Evolutionary conservation across 306 rosid genomes (phyloP).

Genomic region (Rosa multiflora): DNA sequence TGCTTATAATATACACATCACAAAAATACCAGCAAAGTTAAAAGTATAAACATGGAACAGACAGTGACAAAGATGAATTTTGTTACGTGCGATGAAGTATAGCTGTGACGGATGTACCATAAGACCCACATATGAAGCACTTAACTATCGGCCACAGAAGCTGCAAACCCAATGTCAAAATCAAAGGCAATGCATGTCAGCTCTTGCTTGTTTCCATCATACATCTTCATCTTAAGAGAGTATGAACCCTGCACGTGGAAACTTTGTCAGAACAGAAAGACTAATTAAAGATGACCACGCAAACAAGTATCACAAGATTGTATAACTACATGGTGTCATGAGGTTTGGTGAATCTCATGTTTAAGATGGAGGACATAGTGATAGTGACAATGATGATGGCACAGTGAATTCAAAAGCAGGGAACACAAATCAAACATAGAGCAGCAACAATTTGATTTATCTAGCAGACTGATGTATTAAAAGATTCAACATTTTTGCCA

Average conservation of each 20-base stretch:
- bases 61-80: neutral
- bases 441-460: neutral
- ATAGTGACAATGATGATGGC: neutral
- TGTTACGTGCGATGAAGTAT: slow-evolving; percentile 24
- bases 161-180: slow-evolving; percentile 62
- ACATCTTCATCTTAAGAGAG: slow-evolving; percentile 66
- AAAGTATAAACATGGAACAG: neutral
- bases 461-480: neutral
- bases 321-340: neutral
- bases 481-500: too few species aligned
- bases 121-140: slow-evolving; percentile 13
- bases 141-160: slow-evolving; percentile 67
- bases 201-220: slow-evolving; percentile 48
- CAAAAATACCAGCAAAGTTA: slow-evolving; percentile 10
- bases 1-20: slow-evolving; percentile 10
- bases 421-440: neutral
- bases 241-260: slow-evolving; percentile 64
- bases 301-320: neutral
- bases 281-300: neutral
- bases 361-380: neutral
- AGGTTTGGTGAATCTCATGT: neutral
- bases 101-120: slow-evolving; percentile 15
- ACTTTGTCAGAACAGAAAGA: slow-evolving; percentile 23
- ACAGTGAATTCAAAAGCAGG: neutral
- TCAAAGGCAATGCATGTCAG: slow-evolving; percentile 68